Base-by-base conservation (phyloP, 805 yeast genomes). In the Peterozyma toletana region DNA sequence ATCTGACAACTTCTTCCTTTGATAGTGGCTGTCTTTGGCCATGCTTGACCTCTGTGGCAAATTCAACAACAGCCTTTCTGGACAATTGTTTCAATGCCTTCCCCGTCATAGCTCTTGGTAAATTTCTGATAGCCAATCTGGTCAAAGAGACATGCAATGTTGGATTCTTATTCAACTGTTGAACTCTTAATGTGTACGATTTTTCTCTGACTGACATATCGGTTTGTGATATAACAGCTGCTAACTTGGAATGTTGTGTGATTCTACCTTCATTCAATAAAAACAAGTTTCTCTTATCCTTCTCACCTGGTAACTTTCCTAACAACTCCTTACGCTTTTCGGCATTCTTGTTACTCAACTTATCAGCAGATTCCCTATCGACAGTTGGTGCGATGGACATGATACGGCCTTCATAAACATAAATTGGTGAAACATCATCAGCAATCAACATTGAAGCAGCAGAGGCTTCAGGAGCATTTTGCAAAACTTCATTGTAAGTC, bases 201-300 rank as follows among this genome's bases (percentile, higher is more conserved):
- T 89, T 82, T 48, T 90, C 96, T 63, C 99, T 78, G 40, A 91
- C 66, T 55, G 86, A 95, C 70, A 89, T 63, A 55, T 93, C 99
- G 17, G 87, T 66, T 38, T 74, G 70, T 3, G 88, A 64, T 42
- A 93, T 65, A 21, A 75, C 60, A 45, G 76, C 70, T 1, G 96
- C 95, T 43, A 93, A 70, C 54, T 83, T 84, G 9, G 96, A 86
- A 46, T 78, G 80, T 41, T 81, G 75, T 3, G 89, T 77, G 50
- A 93, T 85, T 54, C 96, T 78, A 57, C 99, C 99, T 71, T 93
- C 99, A 63, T 93, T 90, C 56, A 93, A 70, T 58, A 93, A 68
- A 62, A 80, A 93, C 53, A 90, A 62, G 54, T 86, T 86, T 64
- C 99, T 81, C 62, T 72, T 86, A 60, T 93, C 99, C 54, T 75